Evolutionary conservation across 2,329 filamentous ascomycete species (phyloP).

Genomic region (Pestalotiopsis fici): DNA sequence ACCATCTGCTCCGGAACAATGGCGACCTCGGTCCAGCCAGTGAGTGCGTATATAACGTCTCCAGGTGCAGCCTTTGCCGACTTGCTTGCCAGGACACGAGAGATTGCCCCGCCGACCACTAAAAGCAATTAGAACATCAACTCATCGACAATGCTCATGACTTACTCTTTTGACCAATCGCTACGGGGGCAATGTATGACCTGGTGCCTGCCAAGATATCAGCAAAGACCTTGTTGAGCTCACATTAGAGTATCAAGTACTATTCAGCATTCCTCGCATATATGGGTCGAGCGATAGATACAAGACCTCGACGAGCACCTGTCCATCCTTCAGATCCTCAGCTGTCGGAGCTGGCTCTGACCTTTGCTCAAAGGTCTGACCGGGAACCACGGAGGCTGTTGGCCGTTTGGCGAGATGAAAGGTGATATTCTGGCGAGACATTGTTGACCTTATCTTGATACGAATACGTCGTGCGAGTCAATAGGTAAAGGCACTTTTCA

Average conservation of each 20-base stretch:
- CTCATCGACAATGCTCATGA: neutral
- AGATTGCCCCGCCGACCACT: slow-evolving; percentile 60
- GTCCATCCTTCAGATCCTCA: slow-evolving; percentile 47
- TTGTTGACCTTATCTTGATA: too few relatives aligned
- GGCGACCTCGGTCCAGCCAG: slow-evolving; percentile 61
- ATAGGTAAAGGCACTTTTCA: neutral
- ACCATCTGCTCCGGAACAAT: slow-evolving; percentile 47
- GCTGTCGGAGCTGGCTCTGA: slow-evolving; percentile 27
- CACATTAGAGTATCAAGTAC: neutral
- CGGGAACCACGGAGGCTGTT: neutral
- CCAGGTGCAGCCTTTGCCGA: slow-evolving; percentile 47
- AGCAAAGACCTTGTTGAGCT: neutral
- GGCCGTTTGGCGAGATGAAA: slow-evolving; percentile 9
- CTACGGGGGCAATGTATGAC: slow-evolving; percentile 61
- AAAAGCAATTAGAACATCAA: neutral
- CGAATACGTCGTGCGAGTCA: neutral
- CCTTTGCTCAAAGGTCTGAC: slow-evolving; percentile 5
- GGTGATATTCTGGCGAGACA: neutral
- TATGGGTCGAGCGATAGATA: slow-evolving; percentile 65
- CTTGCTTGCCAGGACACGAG: slow-evolving; percentile 51
- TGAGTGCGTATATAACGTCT: slow-evolving; percentile 48
- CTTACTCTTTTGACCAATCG: slow-evolving; percentile 34
- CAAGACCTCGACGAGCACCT: slow-evolving; percentile 50
- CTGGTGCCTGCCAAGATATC: slow-evolving; percentile 16
- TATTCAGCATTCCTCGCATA: slow-evolving; percentile 65